These are phyloP conservation scores for Epichloe brachyelytri DNA, from an alignment of 2,329 filamentous ascomycete genomes.

Conservation along the genomic window DNA sequence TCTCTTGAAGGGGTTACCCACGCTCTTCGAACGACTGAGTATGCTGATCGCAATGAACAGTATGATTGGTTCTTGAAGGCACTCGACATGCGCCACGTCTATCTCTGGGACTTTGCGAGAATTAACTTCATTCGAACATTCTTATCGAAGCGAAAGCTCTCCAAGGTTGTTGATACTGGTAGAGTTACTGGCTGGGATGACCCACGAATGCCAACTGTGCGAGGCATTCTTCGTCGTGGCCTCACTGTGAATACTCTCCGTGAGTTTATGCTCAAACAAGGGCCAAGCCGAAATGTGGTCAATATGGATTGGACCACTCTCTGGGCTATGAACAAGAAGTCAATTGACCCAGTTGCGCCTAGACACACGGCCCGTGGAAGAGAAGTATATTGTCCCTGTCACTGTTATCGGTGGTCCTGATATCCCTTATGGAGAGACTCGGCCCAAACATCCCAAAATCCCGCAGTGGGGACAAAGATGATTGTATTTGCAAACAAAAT, in stretches of 20 bases:
- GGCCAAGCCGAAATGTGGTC: conserved; percentile 62
- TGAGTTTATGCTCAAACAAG: conserved; percentile 67
- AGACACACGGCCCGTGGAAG: conserved; percentile 53
- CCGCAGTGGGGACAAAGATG: neutral
- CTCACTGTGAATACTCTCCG: conserved; percentile 63
- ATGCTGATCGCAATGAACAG: conserved; percentile 74
- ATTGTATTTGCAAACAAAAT: neutral
- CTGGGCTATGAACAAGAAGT: conserved; percentile 58
- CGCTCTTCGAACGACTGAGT: conserved; percentile 72
- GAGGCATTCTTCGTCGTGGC: conserved; percentile 57
- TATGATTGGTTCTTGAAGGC: conserved; percentile 76
- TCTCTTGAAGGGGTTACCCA: conserved; percentile 71
- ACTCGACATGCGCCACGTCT: conserved; percentile 58
- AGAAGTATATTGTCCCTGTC: no score
- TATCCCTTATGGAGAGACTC: neutral
- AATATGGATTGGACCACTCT: conserved; percentile 62
- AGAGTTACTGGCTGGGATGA: conserved; percentile 74
- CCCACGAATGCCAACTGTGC: conserved; percentile 64
- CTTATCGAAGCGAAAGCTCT: conserved; percentile 73
- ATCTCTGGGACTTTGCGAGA: conserved; percentile 76
- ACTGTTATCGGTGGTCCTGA: neutral
- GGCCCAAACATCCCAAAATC: conserved; percentile 1
- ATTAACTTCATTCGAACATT: conserved; percentile 77
- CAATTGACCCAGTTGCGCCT: conserved; percentile 59
- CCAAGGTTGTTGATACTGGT: conserved; percentile 64